A percentile compares a stretch with the other conserved stretches of the same genome.
phyloP scores from a whole-genome alignment of 352 stramenopile genomes.

The Phytophthora pini region DNA sequence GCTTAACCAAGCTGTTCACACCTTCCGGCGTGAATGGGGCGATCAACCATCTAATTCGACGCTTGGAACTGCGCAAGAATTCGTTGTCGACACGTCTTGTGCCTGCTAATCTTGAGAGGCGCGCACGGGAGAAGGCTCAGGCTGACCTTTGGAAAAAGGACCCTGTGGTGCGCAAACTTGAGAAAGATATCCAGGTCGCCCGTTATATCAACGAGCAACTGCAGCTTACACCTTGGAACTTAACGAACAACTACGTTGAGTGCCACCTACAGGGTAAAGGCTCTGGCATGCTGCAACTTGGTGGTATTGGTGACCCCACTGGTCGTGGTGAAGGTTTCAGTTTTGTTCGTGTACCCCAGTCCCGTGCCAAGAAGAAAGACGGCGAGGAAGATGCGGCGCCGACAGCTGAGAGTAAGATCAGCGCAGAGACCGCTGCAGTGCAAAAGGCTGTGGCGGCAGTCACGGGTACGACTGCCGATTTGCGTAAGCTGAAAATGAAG shows the following conservation, averaged over 20 bases:
- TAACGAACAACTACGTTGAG: slow-evolving; percentile 89
- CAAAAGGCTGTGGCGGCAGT: slow-evolving; percentile 82
- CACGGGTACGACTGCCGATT: slow-evolving; percentile 84
- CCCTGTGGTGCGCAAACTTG: slow-evolving; percentile 69
- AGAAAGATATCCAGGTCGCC: slow-evolving; percentile 83
- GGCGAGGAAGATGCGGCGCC: slow-evolving; percentile 65
- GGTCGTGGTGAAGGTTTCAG: slow-evolving; percentile 87
- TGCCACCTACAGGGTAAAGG: slow-evolving; percentile 88
- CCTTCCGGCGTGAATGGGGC: slow-evolving; percentile 72
- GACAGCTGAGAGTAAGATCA: slow-evolving; percentile 47
- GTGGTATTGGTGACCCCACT: slow-evolving; percentile 83
- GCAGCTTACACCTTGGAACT: slow-evolving; percentile 84
- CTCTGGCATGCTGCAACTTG: slow-evolving; percentile 79
- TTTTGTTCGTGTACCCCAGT: slow-evolving; percentile 82
- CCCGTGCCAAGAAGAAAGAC: slow-evolving; percentile 84
- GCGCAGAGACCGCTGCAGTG: slow-evolving; percentile 65
- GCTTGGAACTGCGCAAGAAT: slow-evolving; percentile 75
- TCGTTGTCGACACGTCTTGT: slow-evolving; percentile 57
- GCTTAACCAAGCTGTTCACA: slow-evolving; percentile 83
- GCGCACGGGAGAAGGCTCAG: slow-evolving; percentile 65
- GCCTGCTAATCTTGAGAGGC: slow-evolving; percentile 55
- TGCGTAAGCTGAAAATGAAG: slow-evolving; percentile 90
- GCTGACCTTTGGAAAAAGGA: slow-evolving; percentile 79
- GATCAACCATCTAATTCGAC: slow-evolving; percentile 77
- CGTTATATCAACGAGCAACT: slow-evolving; percentile 84